Evolutionary conservation across 805 yeast species (phyloP).

Genomic region (Tetrapisispora taiwanensis): DNA sequence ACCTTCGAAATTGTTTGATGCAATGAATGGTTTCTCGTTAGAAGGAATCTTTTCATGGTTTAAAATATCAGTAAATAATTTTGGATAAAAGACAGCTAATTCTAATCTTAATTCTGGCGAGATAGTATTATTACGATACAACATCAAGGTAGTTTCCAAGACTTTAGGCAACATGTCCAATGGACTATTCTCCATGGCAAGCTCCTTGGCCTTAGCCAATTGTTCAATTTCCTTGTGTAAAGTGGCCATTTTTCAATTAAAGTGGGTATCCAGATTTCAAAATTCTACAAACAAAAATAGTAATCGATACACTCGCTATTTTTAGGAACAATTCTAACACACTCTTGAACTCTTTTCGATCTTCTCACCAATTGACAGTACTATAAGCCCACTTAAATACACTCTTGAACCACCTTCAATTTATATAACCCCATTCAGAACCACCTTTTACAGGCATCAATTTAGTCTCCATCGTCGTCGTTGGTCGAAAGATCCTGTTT

Average conservation of each 20-base stretch:
- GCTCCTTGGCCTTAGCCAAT: slow-evolving; percentile 21
- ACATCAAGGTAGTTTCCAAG: slow-evolving; percentile 20
- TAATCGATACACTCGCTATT: no score
- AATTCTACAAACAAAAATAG: no score
- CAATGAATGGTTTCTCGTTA: slow-evolving; percentile 26
- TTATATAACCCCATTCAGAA: no score
- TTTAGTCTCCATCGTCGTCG: no score
- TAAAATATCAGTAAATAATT: slow-evolving; percentile 19
- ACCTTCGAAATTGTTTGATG: slow-evolving; percentile 19
- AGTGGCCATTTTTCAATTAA: neutral
- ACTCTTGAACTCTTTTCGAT: no score
- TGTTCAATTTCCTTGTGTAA: slow-evolving; percentile 14
- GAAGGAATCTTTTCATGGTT: slow-evolving; percentile 15
- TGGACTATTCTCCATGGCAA: slow-evolving; percentile 26
- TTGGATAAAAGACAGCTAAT: slow-evolving; percentile 17
- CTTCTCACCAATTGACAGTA: no score
- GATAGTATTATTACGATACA: slow-evolving; percentile 7
- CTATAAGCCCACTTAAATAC: no score
- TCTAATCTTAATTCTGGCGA: slow-evolving; percentile 5
- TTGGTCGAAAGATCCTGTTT: no score
- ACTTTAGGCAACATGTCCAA: slow-evolving; percentile 25
- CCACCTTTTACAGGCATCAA: no score
- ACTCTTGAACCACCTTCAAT: no score
- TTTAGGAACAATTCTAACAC: no score
- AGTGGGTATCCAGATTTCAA: no score